Base-by-base conservation (phyloP, 1,139 yeast species). In the Yamadazyma dendronema region DNA sequence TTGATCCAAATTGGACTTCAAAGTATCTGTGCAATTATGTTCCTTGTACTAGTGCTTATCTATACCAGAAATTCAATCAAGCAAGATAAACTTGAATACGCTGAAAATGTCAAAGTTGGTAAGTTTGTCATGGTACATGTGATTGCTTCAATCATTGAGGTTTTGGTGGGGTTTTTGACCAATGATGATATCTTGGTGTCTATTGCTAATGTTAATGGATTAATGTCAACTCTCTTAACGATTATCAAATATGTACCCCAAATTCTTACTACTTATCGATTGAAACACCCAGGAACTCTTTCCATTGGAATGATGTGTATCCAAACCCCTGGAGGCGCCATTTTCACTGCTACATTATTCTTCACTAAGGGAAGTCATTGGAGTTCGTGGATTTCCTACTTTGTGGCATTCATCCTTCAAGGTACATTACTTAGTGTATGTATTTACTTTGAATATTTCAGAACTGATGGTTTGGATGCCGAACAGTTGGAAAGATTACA, bases 271-370 rank as follows among this genome's bases (percentile, higher is more conserved):
- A 87, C 96, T 0, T 81, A 71, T 52, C 56, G 50, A 2, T 69
- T 86, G 41, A 82, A 83, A 51, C 90, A 82, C 48, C 83, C 94
- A 0, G 96, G 96, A 2, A 81, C 90, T 0, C 67, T 88, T 26
- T 84, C 95, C 0, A 69, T 85, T 16, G 77, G 83, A 5, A 86
- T 85, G 88, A 84, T 88, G 92, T 65, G 81, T 37, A 74, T 88
- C 45, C 96, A 88, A 56, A 86, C 95, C 13, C 96, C 96, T 0
- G 96, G 96, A 11, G 95, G 96, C 17, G 83, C 77, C 49, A 44
- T 85, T 2, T 87, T 92, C 81, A 77, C 94, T 0, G 72, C 79
- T 12, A 79, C 87, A 3, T 63, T 88, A 38, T 83, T 79, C 39
- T 61, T 77, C 41, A 77, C 90, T 33, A 84, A 84, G 31, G 94